Base-by-base conservation (phyloP, 1,139 yeast species). In the Suhomyces panamericanus region DNA sequence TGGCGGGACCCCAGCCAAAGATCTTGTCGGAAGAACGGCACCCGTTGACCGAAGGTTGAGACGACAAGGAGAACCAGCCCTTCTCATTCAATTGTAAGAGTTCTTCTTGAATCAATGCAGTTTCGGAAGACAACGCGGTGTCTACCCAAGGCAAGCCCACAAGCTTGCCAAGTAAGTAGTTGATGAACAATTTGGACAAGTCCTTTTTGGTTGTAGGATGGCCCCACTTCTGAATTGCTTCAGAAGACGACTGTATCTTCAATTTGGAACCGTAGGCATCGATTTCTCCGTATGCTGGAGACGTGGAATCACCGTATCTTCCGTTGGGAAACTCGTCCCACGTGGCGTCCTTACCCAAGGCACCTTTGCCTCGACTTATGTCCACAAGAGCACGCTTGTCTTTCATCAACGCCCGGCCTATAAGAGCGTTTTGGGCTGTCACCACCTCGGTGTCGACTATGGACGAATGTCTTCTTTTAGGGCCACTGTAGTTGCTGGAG, bases 271-370 rank as follows among this genome's bases (percentile, higher is more conserved):
- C 98, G 64, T 93, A 93, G 29, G 98, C 99, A 62, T 91, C 97
- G 58, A 91, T 87, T 65, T 91, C 97, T 69, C 99, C 99, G 66
- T 87, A 93, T 0, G 99, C 93, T 6, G 99, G 99, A 29, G 98
- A 90, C 55, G 95, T 77, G 0, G 98, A 89, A 66, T 95, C 97
- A 66, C 99, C 97, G 64, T 90, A 93, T 68, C 99, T 80, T 58
- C 99, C 99, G 62, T 93, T 93, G 14, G 98, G 96, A 65, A 89
- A 93, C 59, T 93, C 99, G 70, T 93, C 99, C 99, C 99, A 93
- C 3, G 95, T 88, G 9, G 96, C 97, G 64, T 88, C 95, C 53
- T 91, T 82, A 22, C 96, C 96, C 36, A 88, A 63, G 2, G 87
- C 80, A 35, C 96, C 96, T 53, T 86, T 85, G 40, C 96, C 96